Conservation (phyloP, 148 eudicot species). For the Nepenthes mirabilis region DNA sequence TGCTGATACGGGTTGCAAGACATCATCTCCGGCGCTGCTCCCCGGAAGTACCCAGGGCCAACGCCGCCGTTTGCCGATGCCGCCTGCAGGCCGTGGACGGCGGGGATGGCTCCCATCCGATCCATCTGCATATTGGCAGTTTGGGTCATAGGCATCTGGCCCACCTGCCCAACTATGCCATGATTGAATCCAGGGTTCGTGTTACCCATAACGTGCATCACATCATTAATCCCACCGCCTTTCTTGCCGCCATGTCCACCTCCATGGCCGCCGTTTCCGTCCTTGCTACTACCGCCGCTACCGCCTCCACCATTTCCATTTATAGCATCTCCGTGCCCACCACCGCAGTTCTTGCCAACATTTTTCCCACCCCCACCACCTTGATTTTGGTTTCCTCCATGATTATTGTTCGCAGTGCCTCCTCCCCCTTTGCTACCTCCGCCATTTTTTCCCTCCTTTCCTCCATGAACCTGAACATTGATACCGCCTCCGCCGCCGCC, state of each 20-base stretch:
- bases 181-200: constrained; percentile 23
- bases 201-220: constrained; percentile 33
- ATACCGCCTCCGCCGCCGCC: constrained; percentile 23
- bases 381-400: constrained; percentile 26
- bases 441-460: constrained; percentile 5
- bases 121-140: constrained; percentile 62
- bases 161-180: constrained; percentile 19
- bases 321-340: neutral
- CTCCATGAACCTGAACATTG: constrained; percentile 19
- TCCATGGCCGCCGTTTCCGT: neutral
- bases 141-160: constrained; percentile 46
- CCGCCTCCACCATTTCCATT: constrained; percentile 14
- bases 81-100: constrained; percentile 68
- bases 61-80: constrained; percentile 7
- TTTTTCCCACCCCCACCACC: constrained; percentile 28
- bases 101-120: constrained; percentile 37
- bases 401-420: constrained; percentile 6
- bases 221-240: constrained; percentile 35
- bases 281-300: constrained; percentile 10
- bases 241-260: constrained; percentile 20
- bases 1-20: constrained; percentile 65
- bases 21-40: constrained; percentile 45
- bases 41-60: constrained; percentile 25
- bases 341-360: neutral
- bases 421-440: constrained; percentile 25